Evolutionary conservation across 805 yeast species (phyloP), one percentile per base, ranked within the genome.

Genomic region (Pichia occidentalis): DNA sequence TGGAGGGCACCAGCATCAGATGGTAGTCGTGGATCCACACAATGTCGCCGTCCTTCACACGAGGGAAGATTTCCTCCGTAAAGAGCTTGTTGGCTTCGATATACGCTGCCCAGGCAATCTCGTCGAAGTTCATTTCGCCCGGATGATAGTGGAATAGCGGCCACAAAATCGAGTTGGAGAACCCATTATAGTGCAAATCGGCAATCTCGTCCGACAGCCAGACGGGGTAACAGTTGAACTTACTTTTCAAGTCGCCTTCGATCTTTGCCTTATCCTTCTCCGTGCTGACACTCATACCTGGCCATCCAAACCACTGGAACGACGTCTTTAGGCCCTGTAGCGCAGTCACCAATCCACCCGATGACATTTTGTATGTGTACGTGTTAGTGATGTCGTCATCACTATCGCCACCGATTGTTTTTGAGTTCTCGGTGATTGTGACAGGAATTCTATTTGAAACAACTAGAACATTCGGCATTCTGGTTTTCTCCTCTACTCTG

Each of bases 21-120:
- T 92, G 98, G 61, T 92, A 92, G 61, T 92, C 99, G 60, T 92
- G 98, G 28, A 92, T 90, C 99, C 99, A 92, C 12, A 94, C 81
- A 50, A 87, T 65, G 56, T 92, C 99, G 40, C 83, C 79, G 45
- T 86, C 95, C 22, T 77, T 68, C 27, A 84, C 80, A 50, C 76
- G 75, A 16, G 70, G 62, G 9, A 85, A 77, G 42, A 92, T 77
- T 28, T 72, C 80, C 26, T 74, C 66, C 10, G 95, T 92, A 65
- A 92, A 92, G 43, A 73, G 66, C 41, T 79, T 65, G 57, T 92
- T 92, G 6, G 97, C 97, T 57, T 86, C 92, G 39, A 86, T 83
- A 59, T 92, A 92, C 1, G 97, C 97, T 37, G 88, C 88, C 98
- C 98, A 92, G 1, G 97, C 95, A 45, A 76, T 77, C 58, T 92